A percentile compares a stretch with the other conserved stretches of the same genome.
Conservation (phyloP, 2,329 filamentous ascomycete genomes). For the Exophiala viscosa region DNA sequence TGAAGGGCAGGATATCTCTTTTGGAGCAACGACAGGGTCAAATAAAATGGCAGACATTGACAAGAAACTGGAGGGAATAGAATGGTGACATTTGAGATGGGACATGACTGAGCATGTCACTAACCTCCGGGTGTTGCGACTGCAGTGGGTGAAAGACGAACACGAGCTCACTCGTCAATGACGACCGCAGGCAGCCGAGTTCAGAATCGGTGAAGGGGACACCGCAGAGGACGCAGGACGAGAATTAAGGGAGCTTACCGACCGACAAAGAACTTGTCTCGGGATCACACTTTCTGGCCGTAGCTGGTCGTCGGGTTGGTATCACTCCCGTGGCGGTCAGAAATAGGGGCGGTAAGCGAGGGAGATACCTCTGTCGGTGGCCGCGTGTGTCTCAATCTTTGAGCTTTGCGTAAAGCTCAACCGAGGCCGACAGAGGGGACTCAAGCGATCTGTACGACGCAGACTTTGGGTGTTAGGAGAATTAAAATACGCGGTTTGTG, state of each 20-base stretch:
- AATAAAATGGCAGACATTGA: neutral
- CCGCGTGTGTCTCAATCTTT: neutral
- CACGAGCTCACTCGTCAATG: constrained; percentile 5
- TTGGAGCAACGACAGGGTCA: neutral
- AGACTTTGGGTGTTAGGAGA: neutral
- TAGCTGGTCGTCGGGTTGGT: constrained; percentile 11
- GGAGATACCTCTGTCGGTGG: neutral
- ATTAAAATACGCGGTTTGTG: constrained; percentile 6
- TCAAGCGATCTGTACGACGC: constrained; percentile 3
- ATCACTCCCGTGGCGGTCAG: constrained; percentile 19
- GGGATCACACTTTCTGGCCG: constrained; percentile 15
- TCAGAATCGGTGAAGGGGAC: constrained; percentile 13
- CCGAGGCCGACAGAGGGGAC: neutral
- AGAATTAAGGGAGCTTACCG: constrained; percentile 19
- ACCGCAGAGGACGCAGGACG: constrained; percentile 6
- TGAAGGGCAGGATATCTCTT: neutral
- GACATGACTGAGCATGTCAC: constrained; percentile 4
- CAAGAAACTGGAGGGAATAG: too few species aligned
- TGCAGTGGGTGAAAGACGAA: constrained; percentile 1
- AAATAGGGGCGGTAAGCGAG: constrained; percentile 8
- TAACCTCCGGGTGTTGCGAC: constrained; percentile 3
- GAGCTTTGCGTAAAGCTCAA: neutral
- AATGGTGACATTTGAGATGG: neutral
- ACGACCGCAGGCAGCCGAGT: constrained; percentile 10
- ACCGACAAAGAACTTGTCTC: constrained; percentile 27